Evolutionary conservation across 306 rosid species (phyloP).

Genomic region (Ziziphus jujuba): DNA sequence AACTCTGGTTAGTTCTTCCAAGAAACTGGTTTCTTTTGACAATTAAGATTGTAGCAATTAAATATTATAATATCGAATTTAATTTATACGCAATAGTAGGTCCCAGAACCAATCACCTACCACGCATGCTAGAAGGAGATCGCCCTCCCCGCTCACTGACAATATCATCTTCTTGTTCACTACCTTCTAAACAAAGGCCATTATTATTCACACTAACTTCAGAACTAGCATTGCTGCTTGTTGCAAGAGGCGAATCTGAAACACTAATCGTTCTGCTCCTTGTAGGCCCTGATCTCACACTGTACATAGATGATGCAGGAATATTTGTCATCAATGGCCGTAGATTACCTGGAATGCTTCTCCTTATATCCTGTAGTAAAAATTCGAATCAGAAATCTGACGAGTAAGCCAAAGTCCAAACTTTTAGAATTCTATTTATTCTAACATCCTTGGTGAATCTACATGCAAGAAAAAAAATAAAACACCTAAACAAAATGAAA

Average conservation of each 20-base stretch:
- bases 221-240: constrained; percentile 94
- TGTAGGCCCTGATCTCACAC: constrained; percentile 84
- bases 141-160: constrained; percentile 73
- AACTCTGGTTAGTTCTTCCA: constrained; percentile 40
- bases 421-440: background rate
- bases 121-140: constrained; percentile 65
- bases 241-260: constrained; percentile 88
- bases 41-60: constrained; percentile 33
- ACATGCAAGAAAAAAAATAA: constrained; percentile 1
- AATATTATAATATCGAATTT: constrained; percentile 17
- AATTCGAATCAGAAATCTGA: constrained; percentile 18
- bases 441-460: background rate
- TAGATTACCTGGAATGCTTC: constrained; percentile 79
- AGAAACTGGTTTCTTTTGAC: constrained; percentile 29
- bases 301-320: constrained; percentile 95
- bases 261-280: constrained; percentile 80
- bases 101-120: constrained; percentile 47
- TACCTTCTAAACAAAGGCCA: constrained; percentile 71
- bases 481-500: background rate
- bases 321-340: constrained; percentile 95
- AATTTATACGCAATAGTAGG: constrained; percentile 28
- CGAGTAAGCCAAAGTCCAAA: background rate
- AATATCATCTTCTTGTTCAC: constrained; percentile 73
- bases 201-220: constrained; percentile 92
- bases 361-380: constrained; percentile 77